Evolutionary conservation across 306 rosid genomes (phyloP).

Genomic region (Albizia julibrissin): DNA sequence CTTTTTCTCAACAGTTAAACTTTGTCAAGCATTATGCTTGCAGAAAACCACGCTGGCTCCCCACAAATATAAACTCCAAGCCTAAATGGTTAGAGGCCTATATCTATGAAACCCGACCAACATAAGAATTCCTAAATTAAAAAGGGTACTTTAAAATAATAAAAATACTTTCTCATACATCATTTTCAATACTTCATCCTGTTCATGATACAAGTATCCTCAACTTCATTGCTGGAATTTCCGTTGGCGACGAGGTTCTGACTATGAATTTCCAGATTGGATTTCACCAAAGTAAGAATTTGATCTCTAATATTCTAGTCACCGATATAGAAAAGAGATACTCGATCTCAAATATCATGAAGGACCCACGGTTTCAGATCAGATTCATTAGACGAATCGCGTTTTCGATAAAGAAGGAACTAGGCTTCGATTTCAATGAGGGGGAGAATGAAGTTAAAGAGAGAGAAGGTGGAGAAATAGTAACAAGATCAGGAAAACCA

Average conservation of each 20-base stretch:
- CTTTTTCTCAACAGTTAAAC: background rate
- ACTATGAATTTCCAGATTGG: slow-evolving; percentile 65
- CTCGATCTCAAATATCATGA: slow-evolving; percentile 52
- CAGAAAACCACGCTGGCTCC: background rate
- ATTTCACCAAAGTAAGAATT: slow-evolving; percentile 47
- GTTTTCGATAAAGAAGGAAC: slow-evolving; percentile 36
- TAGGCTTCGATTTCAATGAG: background rate
- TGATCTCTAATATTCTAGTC: slow-evolving; percentile 63
- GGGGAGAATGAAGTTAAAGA: background rate
- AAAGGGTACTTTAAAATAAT: background rate
- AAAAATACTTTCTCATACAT: background rate
- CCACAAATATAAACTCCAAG: background rate
- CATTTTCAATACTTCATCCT: no score
- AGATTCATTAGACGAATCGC: slow-evolving; percentile 53
- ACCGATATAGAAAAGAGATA: slow-evolving; percentile 62
- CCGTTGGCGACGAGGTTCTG: background rate
- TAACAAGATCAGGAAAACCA: slow-evolving; percentile 22
- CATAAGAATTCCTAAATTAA: background rate
- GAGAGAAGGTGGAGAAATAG: slow-evolving; percentile 15
- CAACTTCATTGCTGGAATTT: no score
- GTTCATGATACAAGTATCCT: no score
- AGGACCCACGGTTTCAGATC: slow-evolving; percentile 59
- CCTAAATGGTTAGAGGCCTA: background rate
- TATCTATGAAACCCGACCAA: background rate
- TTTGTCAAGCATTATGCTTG: background rate